Percentiles rank a stretch among this genome's conserved stretches.
Evolutionary conservation across 2,329 filamentous ascomycete species (phyloP).

Genomic region (Truncatella angustata): DNA sequence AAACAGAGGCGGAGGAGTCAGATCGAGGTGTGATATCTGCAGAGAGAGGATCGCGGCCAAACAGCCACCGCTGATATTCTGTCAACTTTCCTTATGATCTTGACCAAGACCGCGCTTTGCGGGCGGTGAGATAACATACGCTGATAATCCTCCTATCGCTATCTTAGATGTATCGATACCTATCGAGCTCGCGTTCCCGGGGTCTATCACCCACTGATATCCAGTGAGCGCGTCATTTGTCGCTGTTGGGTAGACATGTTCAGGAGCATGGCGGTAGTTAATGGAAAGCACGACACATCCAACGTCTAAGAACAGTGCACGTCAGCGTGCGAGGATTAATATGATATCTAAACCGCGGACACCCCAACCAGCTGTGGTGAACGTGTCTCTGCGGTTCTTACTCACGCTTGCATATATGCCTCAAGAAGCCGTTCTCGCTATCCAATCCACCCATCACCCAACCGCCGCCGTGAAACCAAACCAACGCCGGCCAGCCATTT

Average conservation of each 20-base stretch:
- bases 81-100: background rate
- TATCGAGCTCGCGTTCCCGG: background rate
- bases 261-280: conserved; percentile 13
- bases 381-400: background rate
- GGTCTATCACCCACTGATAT: conserved; percentile 9
- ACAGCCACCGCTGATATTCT: conserved; percentile 15
- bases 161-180: conserved; percentile 3
- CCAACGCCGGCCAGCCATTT: conserved; percentile 33
- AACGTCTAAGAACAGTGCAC: background rate
- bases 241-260: conserved; percentile 13
- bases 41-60: conserved; percentile 18
- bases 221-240: conserved; percentile 8
- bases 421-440: conserved; percentile 33
- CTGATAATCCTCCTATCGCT: conserved; percentile 12
- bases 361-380: no score
- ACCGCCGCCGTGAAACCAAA: conserved; percentile 40
- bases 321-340: background rate
- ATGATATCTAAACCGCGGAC: background rate
- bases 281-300: conserved; percentile 9
- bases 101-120: no score
- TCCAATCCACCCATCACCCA: conserved; percentile 35
- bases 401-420: conserved; percentile 26
- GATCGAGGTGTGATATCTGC: conserved; percentile 17
- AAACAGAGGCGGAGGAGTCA: conserved; percentile 5
- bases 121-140: background rate